A percentile compares a stretch with the other conserved stretches of the same genome.
These are phyloP conservation scores for Moniliella sp. DNA, from an alignment of 1,284 basidiomycete genomes.

Conservation along the genomic window DNA sequence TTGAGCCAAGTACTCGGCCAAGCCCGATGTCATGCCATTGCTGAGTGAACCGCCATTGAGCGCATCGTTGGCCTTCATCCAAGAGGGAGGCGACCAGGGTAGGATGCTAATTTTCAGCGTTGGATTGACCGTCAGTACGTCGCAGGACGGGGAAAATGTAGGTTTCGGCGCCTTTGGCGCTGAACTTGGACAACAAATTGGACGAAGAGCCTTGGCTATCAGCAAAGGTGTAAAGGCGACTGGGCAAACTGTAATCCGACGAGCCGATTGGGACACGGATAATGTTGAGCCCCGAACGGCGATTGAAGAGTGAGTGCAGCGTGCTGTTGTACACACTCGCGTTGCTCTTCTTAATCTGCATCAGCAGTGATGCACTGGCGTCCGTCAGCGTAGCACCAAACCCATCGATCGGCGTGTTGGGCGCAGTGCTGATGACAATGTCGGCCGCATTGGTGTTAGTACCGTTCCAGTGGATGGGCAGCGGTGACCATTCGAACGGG, in stretches of 20 bases:
- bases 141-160: constrained; percentile 12
- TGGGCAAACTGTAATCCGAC: constrained; percentile 7
- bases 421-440: constrained; percentile 9
- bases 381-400: constrained; percentile 16
- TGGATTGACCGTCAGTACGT: constrained; percentile 9
- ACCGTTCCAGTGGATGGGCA: too few relatives aligned
- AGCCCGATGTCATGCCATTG: constrained; percentile 4
- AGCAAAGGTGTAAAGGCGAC: not conserved
- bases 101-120: constrained; percentile 11
- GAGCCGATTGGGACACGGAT: constrained; percentile 12
- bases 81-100: constrained; percentile 15
- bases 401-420: constrained; percentile 10
- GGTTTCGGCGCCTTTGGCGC: constrained; percentile 5
- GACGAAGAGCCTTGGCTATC: too few relatives aligned
- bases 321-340: constrained; percentile 5
- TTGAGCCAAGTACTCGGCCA: constrained; percentile 12
- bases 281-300: constrained; percentile 9
- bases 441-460: constrained; percentile 8
- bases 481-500: constrained; percentile 9
- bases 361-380: constrained; percentile 8
- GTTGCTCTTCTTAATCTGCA: constrained; percentile 7
- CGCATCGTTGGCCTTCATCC: constrained; percentile 14
- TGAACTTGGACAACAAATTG: constrained; percentile 8
- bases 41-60: constrained; percentile 11
- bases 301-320: constrained; percentile 15